A percentile compares a stretch with the other conserved stretches of the same genome.
These are phyloP conservation scores for Suhomyces faveliae DNA, from an alignment of 805 yeast species.

Conservation along the genomic window DNA sequence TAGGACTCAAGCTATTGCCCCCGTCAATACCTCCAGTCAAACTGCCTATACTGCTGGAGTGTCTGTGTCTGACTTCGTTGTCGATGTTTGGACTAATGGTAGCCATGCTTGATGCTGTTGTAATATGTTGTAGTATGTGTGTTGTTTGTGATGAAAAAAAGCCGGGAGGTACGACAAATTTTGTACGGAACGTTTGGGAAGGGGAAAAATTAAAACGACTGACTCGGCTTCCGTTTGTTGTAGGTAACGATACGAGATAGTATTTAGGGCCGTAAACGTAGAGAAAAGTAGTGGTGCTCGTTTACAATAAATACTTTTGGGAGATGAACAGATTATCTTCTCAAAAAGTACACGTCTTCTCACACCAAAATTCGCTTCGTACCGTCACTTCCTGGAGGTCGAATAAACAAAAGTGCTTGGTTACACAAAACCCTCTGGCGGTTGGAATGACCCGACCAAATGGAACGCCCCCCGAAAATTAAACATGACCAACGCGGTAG, in stretches of 20 bases:
- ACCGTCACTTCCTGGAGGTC: not conserved
- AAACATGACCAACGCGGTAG: not conserved
- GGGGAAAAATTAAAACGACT: not conserved
- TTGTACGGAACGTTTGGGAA: not conserved
- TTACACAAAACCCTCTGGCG: slow-evolving; percentile 2
- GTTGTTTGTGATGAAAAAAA: not conserved
- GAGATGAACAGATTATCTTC: not conserved
- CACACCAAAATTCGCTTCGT: not conserved
- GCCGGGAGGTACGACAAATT: not conserved
- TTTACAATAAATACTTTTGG: not conserved
- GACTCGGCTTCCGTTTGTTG: not conserved
- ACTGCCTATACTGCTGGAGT: slow-evolving; percentile 14
- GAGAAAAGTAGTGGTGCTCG: not conserved
- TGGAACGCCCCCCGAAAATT: not conserved
- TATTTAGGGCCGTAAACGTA: not conserved
- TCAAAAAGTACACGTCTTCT: not conserved
- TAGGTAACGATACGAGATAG: not conserved
- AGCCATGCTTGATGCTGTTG: slow-evolving; percentile 5
- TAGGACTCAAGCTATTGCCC: not conserved
- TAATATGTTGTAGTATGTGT: not conserved
- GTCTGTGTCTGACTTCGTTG: slow-evolving; percentile 8
- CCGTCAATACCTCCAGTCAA: slow-evolving; percentile 6
- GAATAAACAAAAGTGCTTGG: not conserved
- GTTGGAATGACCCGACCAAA: not conserved
- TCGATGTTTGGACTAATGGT: slow-evolving; percentile 3